Evolutionary conservation across 768 basidiomycete genomes (phyloP).

Genomic region (Pleurotus tuoliensis): DNA sequence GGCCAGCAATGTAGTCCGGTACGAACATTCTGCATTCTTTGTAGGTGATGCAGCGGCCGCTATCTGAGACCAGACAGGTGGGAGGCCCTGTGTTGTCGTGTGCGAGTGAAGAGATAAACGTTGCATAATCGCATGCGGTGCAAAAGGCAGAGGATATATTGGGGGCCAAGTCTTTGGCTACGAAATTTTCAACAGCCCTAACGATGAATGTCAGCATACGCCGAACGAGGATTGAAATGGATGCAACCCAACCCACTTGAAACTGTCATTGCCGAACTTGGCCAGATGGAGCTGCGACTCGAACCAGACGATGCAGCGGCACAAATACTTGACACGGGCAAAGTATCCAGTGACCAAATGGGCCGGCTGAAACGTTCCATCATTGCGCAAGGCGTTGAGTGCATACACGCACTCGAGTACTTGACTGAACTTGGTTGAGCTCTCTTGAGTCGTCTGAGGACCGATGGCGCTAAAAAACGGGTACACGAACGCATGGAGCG

Average conservation of each 20-base stretch:
- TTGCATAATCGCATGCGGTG: conserved; percentile 9
- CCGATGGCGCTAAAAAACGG: too few relatives aligned
- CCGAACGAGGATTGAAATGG: too few relatives aligned
- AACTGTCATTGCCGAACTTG: background rate
- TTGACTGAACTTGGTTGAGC: conserved; percentile 9
- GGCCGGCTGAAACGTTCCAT: conserved; percentile 14
- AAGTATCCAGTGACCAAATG: conserved; percentile 9
- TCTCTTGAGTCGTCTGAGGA: too few relatives aligned
- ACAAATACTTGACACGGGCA: conserved; percentile 11
- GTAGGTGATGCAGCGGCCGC: too few relatives aligned
- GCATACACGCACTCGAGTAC: conserved; percentile 13
- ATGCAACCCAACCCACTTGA: too few relatives aligned
- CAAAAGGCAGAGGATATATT: background rate
- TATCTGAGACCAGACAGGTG: background rate
- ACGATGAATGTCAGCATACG: too few relatives aligned
- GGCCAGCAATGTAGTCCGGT: too few relatives aligned
- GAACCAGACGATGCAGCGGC: conserved; percentile 10
- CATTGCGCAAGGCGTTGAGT: conserved; percentile 5
- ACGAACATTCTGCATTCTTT: too few relatives aligned
- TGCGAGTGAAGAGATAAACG: conserved; percentile 12
- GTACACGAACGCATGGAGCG: too few relatives aligned
- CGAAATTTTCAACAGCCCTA: background rate
- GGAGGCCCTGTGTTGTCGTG: background rate
- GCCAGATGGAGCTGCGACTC: conserved; percentile 2
- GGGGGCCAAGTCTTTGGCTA: background rate